Evolutionary conservation across 2,329 filamentous ascomycete genomes (phyloP), one percentile per base, ranked within the genome.

Genomic region (Golovinomyces cichoracearum): DNA sequence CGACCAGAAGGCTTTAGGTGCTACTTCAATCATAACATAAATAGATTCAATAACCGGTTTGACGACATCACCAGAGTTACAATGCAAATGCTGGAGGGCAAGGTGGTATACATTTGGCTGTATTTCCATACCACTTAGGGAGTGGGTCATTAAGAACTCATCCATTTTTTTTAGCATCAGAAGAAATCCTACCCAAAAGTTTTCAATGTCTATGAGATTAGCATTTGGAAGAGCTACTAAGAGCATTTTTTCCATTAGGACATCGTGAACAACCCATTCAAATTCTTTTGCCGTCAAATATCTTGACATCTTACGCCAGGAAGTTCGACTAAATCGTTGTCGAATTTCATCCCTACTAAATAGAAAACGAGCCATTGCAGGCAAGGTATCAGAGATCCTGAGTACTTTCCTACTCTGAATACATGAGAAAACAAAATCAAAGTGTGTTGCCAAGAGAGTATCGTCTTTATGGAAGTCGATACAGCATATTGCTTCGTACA

Each of bases 401-500:
- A 94, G 68, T n/a, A 76, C 74, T 56, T 74, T 84, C 57, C 79
- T 86, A 13, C 74, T 74, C 62, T 88, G 83, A 1, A 92, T 76
- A 21, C 84, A 71, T 55, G 74, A 70, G 61, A 95, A 94, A 10
- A 92, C 83, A 55, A 72, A 75, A 60, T 93, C 81, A 60, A 95
- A 93, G 48, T 57, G 52, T 17, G 50, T 54, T 5, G 54, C 49
- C 9, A 62, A 55, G 12, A 51, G 51, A 1, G 55, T 50, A 21
- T 57, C 55, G 10, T 57, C 57, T 54, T 77, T 70, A 52, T 94
- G 68, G 59, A 92, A 84, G 0, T 80, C 71, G 54, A 85, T 75
- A 61, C 81, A 93, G 61, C 85, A 93, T 47, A 95, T 66, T 0
- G 81, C 79, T 61, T 95, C 88, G 57, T 92, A 93, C 26, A 95